Evolutionary conservation across 2,329 filamentous ascomycete genomes (phyloP), one percentile per base, ranked within the genome.

Genomic region (Hypoxylon sp.): DNA sequence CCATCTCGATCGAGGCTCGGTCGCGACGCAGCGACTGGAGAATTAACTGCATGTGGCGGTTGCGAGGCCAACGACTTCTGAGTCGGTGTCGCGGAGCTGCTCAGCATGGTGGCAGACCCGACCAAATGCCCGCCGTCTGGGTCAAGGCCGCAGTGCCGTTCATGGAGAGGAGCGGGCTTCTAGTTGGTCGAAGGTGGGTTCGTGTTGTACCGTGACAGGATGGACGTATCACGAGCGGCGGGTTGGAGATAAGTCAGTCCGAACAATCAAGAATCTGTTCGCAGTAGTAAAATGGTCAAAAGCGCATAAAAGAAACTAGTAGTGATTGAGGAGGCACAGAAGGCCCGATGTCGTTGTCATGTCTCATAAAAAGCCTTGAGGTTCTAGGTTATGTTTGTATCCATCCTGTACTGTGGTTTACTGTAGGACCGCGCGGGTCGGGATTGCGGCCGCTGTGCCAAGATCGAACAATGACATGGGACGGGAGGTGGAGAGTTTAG

Each of bases 1-100:
- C 82, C 84, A 79, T 87, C 85, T 72, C 87, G 86, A 64, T 91
- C 89, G 73, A 89, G 79, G 74, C 86, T 88, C 30, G 84, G 79
- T 68, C 81, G 82, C 64, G 76, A 74, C 49, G 77, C 68, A 25
- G 81, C 78, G 59, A 79, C 76, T 64, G 78, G 75, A 30, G 79
- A 77, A 51, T 76, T 83, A 62, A 81, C 73, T 20, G 81, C 77
- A 60, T 79, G 75, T 14, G 79, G 66, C 66, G 83, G 75, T 62
- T 87, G 84, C 61, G 79, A 78, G 64, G 80, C 80, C 66, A 84
- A 80, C 64, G 84, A 82, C 80, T 87, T 87, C 79, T 88, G 85
- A 72, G 84, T 84, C 76, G 86, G 84, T 70, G 84, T 86, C 73
- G 83, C 82, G 72, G 85, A 86, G 77, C 84, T 81, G 79, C 84